A percentile compares a stretch with the other conserved stretches of the same genome.
Conservation (phyloP, 805 yeast species). For the Peterozyma xylosa region DNA sequence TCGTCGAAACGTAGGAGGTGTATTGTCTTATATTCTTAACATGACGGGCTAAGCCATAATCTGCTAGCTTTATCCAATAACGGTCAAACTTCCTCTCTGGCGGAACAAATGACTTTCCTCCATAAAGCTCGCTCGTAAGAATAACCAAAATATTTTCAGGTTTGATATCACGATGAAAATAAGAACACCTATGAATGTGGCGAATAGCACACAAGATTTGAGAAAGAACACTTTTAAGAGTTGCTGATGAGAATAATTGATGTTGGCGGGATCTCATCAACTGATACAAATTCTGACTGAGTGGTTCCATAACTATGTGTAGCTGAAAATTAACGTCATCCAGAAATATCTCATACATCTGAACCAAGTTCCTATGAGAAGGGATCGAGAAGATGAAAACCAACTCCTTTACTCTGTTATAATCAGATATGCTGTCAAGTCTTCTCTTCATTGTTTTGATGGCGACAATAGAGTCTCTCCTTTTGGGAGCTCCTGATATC, state of each 20-base stretch:
- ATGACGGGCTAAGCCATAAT: conserved; percentile 71
- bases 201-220: conserved; percentile 72
- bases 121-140: conserved; percentile 47
- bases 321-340: conserved; percentile 53
- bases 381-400: conserved; percentile 60
- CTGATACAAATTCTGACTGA: conserved; percentile 78
- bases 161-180: conserved; percentile 84
- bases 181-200: conserved; percentile 68
- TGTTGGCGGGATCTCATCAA: conserved; percentile 57
- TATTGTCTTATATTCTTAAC: conserved; percentile 44
- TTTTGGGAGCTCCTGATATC: conserved; percentile 19
- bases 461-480: conserved; percentile 46
- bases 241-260: conserved; percentile 44
- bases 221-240: conserved; percentile 57
- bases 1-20: conserved; percentile 73
- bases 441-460: conserved; percentile 69
- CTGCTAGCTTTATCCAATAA: conserved; percentile 69
- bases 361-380: conserved; percentile 65
- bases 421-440: conserved; percentile 44
- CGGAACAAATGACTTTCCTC: conserved; percentile 31
- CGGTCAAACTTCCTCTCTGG: conserved; percentile 27
- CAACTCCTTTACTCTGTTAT: conserved; percentile 56
- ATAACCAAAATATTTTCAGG: conserved; percentile 86
- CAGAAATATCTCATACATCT: conserved; percentile 70
- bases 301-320: conserved; percentile 82